phyloP scores from a whole-genome alignment of 1,139 yeast genomes.

The Geotrichum klebahnii region DNA sequence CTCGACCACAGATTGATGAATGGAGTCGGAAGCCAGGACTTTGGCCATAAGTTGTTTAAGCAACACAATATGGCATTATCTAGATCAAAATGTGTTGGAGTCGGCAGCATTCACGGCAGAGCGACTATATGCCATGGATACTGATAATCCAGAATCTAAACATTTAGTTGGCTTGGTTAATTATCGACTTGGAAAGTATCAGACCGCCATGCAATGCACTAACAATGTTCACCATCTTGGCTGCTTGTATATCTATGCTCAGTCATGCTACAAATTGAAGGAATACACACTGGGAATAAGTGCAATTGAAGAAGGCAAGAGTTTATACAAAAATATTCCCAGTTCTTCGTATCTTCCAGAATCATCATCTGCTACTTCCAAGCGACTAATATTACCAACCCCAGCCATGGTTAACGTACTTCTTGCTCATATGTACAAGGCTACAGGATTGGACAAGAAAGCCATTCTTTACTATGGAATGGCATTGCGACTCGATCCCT shows the following conservation, averaged over 20 bases:
- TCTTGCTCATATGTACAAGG: slow-evolving; percentile 64
- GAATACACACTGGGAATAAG: slow-evolving; percentile 60
- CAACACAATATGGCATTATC: slow-evolving; percentile 52
- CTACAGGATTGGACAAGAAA: slow-evolving; percentile 56
- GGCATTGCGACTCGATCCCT: slow-evolving; percentile 71
- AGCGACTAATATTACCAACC: slow-evolving; percentile 17
- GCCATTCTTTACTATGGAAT: slow-evolving; percentile 65
- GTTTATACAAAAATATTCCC: slow-evolving; percentile 9
- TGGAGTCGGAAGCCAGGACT: slow-evolving; percentile 14
- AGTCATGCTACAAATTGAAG: slow-evolving; percentile 56
- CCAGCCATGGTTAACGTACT: slow-evolving; percentile 48
- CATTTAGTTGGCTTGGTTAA: slow-evolving; percentile 64
- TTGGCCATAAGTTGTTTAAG: slow-evolving; percentile 23
- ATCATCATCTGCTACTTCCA: slow-evolving; percentile 1
- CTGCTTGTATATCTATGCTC: slow-evolving; percentile 66
- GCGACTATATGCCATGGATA: slow-evolving; percentile 57
- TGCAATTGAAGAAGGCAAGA: slow-evolving; percentile 42
- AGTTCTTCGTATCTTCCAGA: slow-evolving; percentile 3
- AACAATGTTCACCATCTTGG: slow-evolving; percentile 54
- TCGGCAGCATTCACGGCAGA: slow-evolving; percentile 84
- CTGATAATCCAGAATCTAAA: slow-evolving; percentile 50
- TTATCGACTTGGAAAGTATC: slow-evolving; percentile 52
- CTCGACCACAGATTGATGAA: slow-evolving; percentile 3
- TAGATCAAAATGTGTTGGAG: slow-evolving; percentile 63
- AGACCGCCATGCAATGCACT: slow-evolving; percentile 46